Evolutionary conservation across 345 rosid species (phyloP).

Genomic region (Aegle marmelos): DNA sequence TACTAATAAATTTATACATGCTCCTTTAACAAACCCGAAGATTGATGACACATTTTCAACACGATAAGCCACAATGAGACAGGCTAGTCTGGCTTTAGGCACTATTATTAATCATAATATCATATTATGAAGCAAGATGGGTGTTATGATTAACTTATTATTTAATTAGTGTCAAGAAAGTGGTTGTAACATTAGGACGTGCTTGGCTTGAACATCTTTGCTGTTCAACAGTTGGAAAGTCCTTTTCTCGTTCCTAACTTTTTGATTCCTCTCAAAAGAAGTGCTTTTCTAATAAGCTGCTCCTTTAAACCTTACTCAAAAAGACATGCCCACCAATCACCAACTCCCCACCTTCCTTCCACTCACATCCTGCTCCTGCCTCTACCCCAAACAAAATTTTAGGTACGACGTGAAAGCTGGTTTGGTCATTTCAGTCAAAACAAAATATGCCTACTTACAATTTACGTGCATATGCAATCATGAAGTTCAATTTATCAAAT

Average conservation of each 20-base stretch:
- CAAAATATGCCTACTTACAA: background rate
- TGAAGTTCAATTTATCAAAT: background rate
- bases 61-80: background rate
- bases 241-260: slow-evolving; percentile 59
- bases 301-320: slow-evolving; percentile 34
- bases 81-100: background rate
- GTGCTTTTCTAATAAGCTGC: background rate
- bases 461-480: slow-evolving; percentile 22
- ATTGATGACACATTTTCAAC: background rate
- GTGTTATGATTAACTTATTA: background rate
- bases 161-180: background rate
- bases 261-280: slow-evolving; percentile 13
- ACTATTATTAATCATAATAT: background rate
- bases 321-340: slow-evolving; percentile 26
- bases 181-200: slow-evolving; percentile 12
- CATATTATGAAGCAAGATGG: background rate
- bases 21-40: background rate
- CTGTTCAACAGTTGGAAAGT: slow-evolving; percentile 76
- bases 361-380: slow-evolving; percentile 5
- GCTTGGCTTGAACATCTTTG: slow-evolving; percentile 37
- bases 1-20: background rate
- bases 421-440: slow-evolving; percentile 16
- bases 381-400: background rate
- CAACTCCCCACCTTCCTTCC: slow-evolving; percentile 12
- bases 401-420: background rate